phyloP scores from a whole-genome alignment of 148 eudicot species.

The Mesembryanthemum crystallinum region DNA sequence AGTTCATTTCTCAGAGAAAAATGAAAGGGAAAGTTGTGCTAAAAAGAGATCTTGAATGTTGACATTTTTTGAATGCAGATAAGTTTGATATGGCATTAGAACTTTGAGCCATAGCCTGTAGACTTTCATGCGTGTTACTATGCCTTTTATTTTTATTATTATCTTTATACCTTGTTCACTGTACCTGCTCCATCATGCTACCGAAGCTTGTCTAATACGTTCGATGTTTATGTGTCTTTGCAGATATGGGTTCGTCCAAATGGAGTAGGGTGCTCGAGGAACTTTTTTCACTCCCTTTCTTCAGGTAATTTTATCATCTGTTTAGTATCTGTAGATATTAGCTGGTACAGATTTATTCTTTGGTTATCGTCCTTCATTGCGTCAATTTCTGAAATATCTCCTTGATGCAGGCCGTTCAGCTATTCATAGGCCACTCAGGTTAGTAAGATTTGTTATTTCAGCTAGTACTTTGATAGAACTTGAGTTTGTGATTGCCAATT shows the following conservation, averaged over 20 bases:
- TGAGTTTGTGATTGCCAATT: neutral
- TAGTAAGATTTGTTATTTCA: constrained; percentile 9
- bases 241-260: neutral
- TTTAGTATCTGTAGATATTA: neutral
- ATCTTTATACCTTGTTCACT: neutral
- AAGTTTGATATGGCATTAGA: neutral
- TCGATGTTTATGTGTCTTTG: neutral
- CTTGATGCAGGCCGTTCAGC: constrained; percentile 26
- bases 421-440: constrained; percentile 17
- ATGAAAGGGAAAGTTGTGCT: neutral
- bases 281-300: constrained; percentile 17
- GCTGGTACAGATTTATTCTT: neutral
- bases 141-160: neutral
- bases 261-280: constrained; percentile 24
- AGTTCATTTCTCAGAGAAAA: neutral
- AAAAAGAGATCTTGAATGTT: neutral
- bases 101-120: neutral
- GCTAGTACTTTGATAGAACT: neutral
- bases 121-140: neutral
- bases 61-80: neutral
- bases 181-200: neutral
- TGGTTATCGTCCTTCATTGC: neutral
- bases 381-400: neutral
- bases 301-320: constrained; percentile 13
- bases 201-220: neutral